phyloP scores from a whole-genome alignment of 306 rosid species.

The Cucumis melo region DNA sequence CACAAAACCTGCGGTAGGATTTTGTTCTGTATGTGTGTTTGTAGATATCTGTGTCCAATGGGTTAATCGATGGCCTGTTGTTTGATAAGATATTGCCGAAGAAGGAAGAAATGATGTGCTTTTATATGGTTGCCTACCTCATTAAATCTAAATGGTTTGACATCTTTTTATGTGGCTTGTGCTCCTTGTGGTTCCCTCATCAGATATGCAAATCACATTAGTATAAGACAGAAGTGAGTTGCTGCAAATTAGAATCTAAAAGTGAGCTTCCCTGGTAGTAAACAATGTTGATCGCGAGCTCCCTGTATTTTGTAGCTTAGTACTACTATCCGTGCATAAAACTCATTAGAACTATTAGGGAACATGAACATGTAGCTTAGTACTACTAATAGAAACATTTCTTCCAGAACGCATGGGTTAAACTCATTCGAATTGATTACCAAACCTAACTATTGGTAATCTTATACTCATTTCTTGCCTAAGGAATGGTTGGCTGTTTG shows the following conservation, averaged over 20 bases:
- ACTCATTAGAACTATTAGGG: background rate
- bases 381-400: too few species aligned
- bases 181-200: background rate
- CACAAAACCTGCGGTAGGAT: constrained; percentile 63
- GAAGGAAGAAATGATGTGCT: background rate
- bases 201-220: background rate
- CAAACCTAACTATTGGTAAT: background rate
- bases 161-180: background rate
- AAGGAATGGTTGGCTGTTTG: background rate
- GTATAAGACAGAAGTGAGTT: background rate
- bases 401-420: too few species aligned
- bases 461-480: background rate
- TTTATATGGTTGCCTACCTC: background rate
- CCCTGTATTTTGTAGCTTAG: background rate
- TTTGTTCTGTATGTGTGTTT: background rate
- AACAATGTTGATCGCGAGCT: background rate
- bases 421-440: too few species aligned
- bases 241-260: background rate
- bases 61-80: background rate
- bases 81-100: constrained; percentile 9
- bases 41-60: background rate
- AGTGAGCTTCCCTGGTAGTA: background rate
- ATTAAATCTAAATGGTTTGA: background rate
- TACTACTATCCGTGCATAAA: background rate
- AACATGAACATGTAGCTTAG: background rate